Base-by-base conservation (phyloP, 805 yeast genomes). In the Cyberlindnera galapagoensis region DNA sequence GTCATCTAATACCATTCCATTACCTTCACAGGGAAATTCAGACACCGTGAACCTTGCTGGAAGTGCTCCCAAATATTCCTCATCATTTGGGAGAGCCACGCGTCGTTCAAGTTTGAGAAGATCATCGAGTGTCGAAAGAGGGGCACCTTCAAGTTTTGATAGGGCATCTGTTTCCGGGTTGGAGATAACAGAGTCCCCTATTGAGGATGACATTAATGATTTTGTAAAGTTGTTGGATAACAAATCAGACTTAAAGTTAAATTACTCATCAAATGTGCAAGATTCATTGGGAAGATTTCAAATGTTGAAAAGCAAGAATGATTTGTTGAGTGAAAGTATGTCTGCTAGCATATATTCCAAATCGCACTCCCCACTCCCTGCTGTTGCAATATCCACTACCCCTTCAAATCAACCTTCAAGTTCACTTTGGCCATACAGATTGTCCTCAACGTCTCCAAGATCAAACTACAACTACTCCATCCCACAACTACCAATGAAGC, bases 21-120 rank as follows among this genome's bases (percentile, higher is more conserved):
- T 7, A 10, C 9, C 11, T 9, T 10, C 24, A 22, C 12, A 22
- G 9, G 12, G 12, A 22, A 22, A 15, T 14, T 12, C 31, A 22
- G 24, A 28, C 14, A 6, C 25, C 7, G 54, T 59, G 23, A 56
- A 60, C 22, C 57, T 61, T 30, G 64, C 65, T 50, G 68, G 59
- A 5, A 51, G 65, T 17, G 62, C 78, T 0, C 80, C 83, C 2
- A 67, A 76, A 41, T 80, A 78, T 43, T 71, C 84, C 3, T 76
- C 90, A 1, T 78, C 88, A 0, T 80, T 80, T 54, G 83, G 84
- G 0, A 76, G 78, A n/a, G 60, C 83, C 30, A 67, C 80, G n/a
- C 63, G 82, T 15, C 58, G 60, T 30, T 60, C 72, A 9, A 57
- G 66, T 38, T 34, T 60, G 10, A 56, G 59, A 38, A 49, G 62